phyloP scores from a whole-genome alignment of 2,329 filamentous ascomycete species.

The Lachnellula cervina region DNA sequence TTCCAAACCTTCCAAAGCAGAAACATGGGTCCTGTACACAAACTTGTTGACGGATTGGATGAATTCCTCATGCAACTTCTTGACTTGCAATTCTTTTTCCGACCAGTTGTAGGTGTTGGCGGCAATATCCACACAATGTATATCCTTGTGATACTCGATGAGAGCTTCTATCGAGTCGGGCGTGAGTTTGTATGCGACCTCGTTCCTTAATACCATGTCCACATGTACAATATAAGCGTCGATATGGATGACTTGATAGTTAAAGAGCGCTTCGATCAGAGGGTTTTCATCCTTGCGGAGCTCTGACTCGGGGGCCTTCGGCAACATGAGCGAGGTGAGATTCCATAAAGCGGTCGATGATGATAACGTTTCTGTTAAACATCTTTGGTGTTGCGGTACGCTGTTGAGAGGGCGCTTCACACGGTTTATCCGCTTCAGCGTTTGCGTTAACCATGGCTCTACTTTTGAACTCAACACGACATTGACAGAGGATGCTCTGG shows the following conservation, averaged over 20 bases:
- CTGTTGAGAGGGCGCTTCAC: constrained; percentile 97
- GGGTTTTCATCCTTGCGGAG: constrained; percentile 77
- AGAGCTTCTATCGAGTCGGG: constrained; percentile 89
- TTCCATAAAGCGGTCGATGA: constrained; percentile 91
- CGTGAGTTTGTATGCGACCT: constrained; percentile 97
- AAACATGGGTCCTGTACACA: constrained; percentile 84
- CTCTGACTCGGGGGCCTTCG: constrained; percentile 82
- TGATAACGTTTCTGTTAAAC: constrained; percentile 89
- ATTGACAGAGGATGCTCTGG: constrained; percentile 82
- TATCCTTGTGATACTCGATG: constrained; percentile 92
- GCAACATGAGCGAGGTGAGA: constrained; percentile 84
- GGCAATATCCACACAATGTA: constrained; percentile 86
- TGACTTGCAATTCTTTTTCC: constrained; percentile 92
- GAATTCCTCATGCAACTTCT: constrained; percentile 96
- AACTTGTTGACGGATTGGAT: constrained; percentile 96
- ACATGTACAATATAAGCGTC: constrained; percentile 98
- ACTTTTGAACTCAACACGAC: constrained; percentile 89
- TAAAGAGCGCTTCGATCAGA: constrained; percentile 80
- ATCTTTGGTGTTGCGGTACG: constrained; percentile 90
- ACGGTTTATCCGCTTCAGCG: constrained; percentile 92
- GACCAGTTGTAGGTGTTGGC: constrained; percentile 91
- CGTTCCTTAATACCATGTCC: constrained; percentile 96
- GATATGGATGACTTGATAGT: constrained; percentile 87
- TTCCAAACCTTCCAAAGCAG: constrained; percentile 89
- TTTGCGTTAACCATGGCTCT: constrained; percentile 94